Base-by-base conservation (phyloP, 495 filamentous ascomycete species). In the Aspergillus steynii region DNA sequence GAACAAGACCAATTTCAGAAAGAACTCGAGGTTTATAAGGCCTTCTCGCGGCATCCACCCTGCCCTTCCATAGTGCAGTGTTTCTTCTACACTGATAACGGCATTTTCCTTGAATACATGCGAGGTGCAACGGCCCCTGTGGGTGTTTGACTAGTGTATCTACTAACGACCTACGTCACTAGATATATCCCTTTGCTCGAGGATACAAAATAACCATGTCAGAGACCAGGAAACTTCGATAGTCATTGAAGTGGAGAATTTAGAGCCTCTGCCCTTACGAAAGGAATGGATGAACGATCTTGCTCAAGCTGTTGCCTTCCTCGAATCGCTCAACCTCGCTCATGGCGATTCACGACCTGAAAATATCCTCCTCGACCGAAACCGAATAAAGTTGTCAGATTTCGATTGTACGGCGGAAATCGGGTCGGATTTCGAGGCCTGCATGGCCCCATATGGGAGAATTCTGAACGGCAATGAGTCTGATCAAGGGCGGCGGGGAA, bases 51-150 rank as follows among this genome's bases (percentile, higher is more conserved):
- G 62, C 53, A 69, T 53, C 62, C 66, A n/a, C 67, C 70, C 8
- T 75, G 72, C 56, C 71, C 66, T n/a, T 74, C 61, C 29, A 50
- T 77, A 10, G 66, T 77, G 27, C 65, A 71, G 46, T 73, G 70
- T 59, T 75, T 74, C 37, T 29, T 61, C 52, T 68, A 60, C 49
- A 52, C 66, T 8, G 63, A 72, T 32, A 71, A 71, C 31, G 74
- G 73, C 31, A 75, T 75, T 58, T 76, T 76, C 62, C 69, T 78
- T 9, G 74, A 78, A 60, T 75, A 75, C 34, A 74, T 78, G 70
- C 61, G 67, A 74, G 72, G 67, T 76, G n/a, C n/a, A n/a, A 37
- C 53, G 50, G 52, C 15, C 53, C 47, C 20, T 50, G 54, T 61
- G 37, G 2, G 15, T 50, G 37, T 28, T 29, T 37, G n/a, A 65